These are phyloP conservation scores for Periconia macrospinosa DNA, from an alignment of 2,329 filamentous ascomycete species.

Conservation along the genomic window DNA sequence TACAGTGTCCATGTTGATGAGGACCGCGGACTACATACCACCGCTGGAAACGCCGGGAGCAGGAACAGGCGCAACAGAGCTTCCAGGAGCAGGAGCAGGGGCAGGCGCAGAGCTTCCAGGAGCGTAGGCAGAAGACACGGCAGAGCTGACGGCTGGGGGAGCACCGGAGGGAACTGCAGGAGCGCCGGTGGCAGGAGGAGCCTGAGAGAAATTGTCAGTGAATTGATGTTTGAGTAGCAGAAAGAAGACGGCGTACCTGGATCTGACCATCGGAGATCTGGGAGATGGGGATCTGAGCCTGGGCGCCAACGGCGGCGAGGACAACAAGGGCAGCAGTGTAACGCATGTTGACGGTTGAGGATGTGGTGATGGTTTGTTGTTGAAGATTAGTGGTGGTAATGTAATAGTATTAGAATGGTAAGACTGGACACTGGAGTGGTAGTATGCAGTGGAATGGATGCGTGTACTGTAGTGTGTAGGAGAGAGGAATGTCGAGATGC, in stretches of 20 bases:
- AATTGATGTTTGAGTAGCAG: background rate
- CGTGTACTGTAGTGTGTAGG: too few relatives aligned
- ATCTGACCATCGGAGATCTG: slow-evolving; percentile 45
- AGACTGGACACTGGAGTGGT: background rate
- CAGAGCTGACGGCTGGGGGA: slow-evolving; percentile 4
- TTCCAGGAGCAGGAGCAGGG: slow-evolving; percentile 10
- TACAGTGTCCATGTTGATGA: slow-evolving; percentile 9
- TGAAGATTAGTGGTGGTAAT: slow-evolving; percentile 9
- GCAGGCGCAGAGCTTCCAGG: background rate
- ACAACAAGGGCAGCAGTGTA: slow-evolving; percentile 30
- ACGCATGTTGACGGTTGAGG: slow-evolving; percentile 32
- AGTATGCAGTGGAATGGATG: background rate
- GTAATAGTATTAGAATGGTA: background rate
- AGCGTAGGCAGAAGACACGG: slow-evolving; percentile 11
- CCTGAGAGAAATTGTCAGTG: background rate
- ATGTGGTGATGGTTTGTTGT: slow-evolving; percentile 4
- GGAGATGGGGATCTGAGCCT: slow-evolving; percentile 37
- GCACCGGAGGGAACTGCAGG: slow-evolving; percentile 6
- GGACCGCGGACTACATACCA: slow-evolving; percentile 4
- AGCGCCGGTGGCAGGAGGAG: slow-evolving; percentile 27
- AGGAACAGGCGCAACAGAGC: slow-evolving; percentile 6
- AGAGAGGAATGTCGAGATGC: background rate
- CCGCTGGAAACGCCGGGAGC: background rate
- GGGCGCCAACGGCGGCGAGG: slow-evolving; percentile 30
- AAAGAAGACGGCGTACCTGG: slow-evolving; percentile 20